Evolutionary conservation across 768 basidiomycete species (phyloP), one percentile per base, ranked within the genome.

Genomic region (Leccinum subtestaceum): DNA sequence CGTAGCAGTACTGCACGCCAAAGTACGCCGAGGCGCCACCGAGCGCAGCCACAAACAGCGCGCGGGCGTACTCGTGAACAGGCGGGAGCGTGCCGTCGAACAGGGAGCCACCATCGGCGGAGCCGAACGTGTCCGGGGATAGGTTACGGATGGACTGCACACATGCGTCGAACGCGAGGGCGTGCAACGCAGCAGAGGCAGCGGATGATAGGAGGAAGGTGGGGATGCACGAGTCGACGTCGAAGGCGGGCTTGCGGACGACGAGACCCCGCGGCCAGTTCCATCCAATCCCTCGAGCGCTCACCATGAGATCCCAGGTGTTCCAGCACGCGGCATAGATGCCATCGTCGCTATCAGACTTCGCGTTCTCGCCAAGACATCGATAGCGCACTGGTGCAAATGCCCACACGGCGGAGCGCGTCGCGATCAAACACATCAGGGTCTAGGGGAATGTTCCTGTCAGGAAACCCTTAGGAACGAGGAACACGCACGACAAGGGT

Each of bases 1-100:
- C 65, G 60, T 86, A 81, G 9, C 63, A 64, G 21, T 69, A 63
- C 51, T 83, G 72, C 40, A 89, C 72, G 52, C 76, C 69, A 53
- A 72, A 64, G 65, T 83, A 82, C 48, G 84, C 65, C 55, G 74
- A 60, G 58, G 81, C 65, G 9, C 83, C 79, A 9, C 75, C 65
- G 25, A 81, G 60, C 32, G 76, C 61, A 40, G 80, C 73, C 21
- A 85, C 73, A 40, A 76, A n/a, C 43, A 75, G 69, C 2, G 84
- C 78, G 27, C 78, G 80, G 12, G 56, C 31, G 56, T 74, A 74
- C 46, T 72, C 69, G 3, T 60, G 56, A 67, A 78, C 40, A 11
- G 64, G 65, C 2, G 75, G 67, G 7, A 77, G 68, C 15, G 67
- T 64, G 15, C 72, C 58, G 55, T 74, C 70, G 57, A 73, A 76